Evolutionary conservation across 495 filamentous ascomycete species (phyloP).

Genomic region (Hypoxylon fragiforme): DNA sequence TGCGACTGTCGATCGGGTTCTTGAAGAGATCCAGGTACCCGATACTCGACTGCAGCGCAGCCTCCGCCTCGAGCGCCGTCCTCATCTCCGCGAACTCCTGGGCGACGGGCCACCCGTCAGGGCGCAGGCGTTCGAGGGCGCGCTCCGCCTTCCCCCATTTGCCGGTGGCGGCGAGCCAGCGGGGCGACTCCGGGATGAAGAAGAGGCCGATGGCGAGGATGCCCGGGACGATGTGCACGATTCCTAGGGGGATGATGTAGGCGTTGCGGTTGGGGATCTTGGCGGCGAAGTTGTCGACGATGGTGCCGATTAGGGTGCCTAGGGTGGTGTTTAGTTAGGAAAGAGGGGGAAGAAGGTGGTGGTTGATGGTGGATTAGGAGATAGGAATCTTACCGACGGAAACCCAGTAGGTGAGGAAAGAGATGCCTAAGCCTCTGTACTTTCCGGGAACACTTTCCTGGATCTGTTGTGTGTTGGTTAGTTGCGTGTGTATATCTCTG

Average conservation of each 20-base stretch:
- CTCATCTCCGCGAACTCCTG: slow-evolving; percentile 57
- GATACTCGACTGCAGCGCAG: slow-evolving; percentile 44
- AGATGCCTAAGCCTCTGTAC: slow-evolving; percentile 54
- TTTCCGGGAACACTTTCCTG: slow-evolving; percentile 55
- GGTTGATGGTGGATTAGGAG: not conserved
- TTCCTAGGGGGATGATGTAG: slow-evolving; percentile 62
- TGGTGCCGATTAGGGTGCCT: slow-evolving; percentile 59
- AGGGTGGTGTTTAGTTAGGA: too few species aligned
- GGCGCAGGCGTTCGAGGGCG: slow-evolving; percentile 51
- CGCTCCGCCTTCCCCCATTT: slow-evolving; percentile 53
- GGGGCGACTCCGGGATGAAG: slow-evolving; percentile 66
- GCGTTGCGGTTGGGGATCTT: slow-evolving; percentile 48
- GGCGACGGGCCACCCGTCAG: slow-evolving; percentile 46
- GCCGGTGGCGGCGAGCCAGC: slow-evolving; percentile 61
- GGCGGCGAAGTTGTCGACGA: slow-evolving; percentile 62
- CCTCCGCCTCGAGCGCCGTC: slow-evolving; percentile 55
- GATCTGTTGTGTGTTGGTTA: too few species aligned
- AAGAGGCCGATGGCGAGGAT: slow-evolving; percentile 55
- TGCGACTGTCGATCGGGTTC: slow-evolving; percentile 56
- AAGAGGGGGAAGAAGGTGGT: too few species aligned
- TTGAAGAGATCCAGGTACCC: slow-evolving; percentile 57
- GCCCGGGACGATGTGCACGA: slow-evolving; percentile 60
- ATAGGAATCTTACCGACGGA: slow-evolving; percentile 39
- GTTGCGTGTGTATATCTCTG: too few species aligned
- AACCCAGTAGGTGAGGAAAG: slow-evolving; percentile 47